Evolutionary conservation across 192 early-diverging fungal species (phyloP), one percentile per base, ranked within the genome.

Genomic region (Coemansia sp.): DNA sequence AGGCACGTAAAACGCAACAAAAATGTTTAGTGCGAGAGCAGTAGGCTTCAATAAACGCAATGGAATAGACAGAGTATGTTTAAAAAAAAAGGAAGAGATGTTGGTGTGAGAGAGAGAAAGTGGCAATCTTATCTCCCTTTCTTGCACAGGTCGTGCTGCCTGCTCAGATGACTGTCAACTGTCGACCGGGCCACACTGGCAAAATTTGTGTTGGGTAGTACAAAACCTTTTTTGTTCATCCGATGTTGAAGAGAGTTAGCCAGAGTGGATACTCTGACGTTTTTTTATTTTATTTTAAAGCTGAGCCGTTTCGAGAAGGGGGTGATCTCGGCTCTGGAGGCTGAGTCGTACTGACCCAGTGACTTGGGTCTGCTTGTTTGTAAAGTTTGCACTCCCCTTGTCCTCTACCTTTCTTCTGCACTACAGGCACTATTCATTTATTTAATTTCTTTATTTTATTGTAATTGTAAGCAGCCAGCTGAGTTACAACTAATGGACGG

Each of bases 401-500:
- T 54, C 52, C 52, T 54, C 52, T 27, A 6, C 11, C 13, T 24
- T 24, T 24, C 9, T 2, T 27, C 11, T 54, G 2, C 11, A 9
- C 42, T 10, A 11, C 10, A 43, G 15, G 10, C 20, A 57, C 41
- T 49, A 22, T 61, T 44, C 42, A 43, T 4, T 43, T 16, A 43
- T 16, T 12, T 15, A 11, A 43, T 15, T 51, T 38, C 36, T 64
- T 66, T 16, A 38, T 24, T 63, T 31, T 51, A 31, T 68, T 47
- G 43, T 36, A 63, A 38, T 61, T 59, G 20, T 42, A 24, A 24
- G 44, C 52, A 8, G 10, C 24, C 22, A 43, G n/a, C 41, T 24
- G 18, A 60, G 24, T 20, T 44, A 18, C 24, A 57, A 20, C 61
- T 47, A 62, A 75, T 80, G 78, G 72, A 63, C 44, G 65, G 44